Base-by-base conservation (phyloP, 2,329 filamentous ascomycete species). In the Cryphonectria japonica region DNA sequence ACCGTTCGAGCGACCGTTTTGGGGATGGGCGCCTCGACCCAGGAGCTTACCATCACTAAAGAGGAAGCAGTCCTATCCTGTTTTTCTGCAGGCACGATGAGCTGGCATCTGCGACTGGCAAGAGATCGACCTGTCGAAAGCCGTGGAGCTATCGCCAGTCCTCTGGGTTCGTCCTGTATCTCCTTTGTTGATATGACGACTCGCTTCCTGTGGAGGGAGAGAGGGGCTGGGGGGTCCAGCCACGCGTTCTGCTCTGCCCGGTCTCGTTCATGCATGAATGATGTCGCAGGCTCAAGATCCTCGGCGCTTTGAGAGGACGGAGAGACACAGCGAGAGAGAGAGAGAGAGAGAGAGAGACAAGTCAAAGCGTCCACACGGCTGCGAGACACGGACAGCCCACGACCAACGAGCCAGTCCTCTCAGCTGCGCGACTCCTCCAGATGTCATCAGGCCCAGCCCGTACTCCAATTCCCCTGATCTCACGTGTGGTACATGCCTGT, bases 231-330 rank as follows among this genome's bases (percentile, higher is more conserved):
- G 39, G 60, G 61, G n/a, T 29, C 46, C 32, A 39, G 61, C 61
- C 61, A 64, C 39, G 61, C 61, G 61, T 46, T 46, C 61, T 46
- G 22, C 61, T 43, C 9, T 22, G 46, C 43, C 54, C 64, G 50
- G 39, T 26, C 46, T 29, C 29, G 34, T 66, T 50, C 46, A 50
- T 50, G 46, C 29, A 19, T 66, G 63, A 46, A 54, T 54, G 63
- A 50, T n/a, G 63, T 66, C 63, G 41, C 64, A 66, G 46, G 43
- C 64, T 66, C 46, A 43, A 16, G 63, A 43, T 52, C 63, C 63
- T 66, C 63, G 29, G 63, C 43, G 50, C 9, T 19, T 26, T 52
- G 43, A 52, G 4, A 46, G 41, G 26, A 14, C 34, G 16, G 16
- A 61, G 59, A 39, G 19, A 14, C 9, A 26, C 26, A 26, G 26